A percentile compares a stretch with the other conserved stretches of the same genome.
Conservation (phyloP, 2,329 filamentous ascomycete species). For the Neofusicoccum kwambonambiense region DNA sequence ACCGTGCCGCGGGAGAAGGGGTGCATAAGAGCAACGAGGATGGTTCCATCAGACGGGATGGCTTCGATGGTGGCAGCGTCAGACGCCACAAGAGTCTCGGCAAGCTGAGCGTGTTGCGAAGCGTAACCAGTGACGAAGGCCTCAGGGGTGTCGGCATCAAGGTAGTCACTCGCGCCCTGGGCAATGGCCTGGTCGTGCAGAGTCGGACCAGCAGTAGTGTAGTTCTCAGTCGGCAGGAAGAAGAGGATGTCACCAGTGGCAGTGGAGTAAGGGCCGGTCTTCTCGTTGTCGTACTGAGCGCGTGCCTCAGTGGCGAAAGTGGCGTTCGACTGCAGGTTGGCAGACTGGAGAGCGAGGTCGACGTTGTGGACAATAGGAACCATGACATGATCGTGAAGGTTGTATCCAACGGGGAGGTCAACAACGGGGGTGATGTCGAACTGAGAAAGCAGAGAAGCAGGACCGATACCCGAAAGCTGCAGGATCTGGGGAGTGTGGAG, state of each 20-base stretch:
- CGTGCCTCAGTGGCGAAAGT: constrained; percentile 3
- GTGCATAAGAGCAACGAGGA: neutral
- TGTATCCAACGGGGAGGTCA: constrained; percentile 24
- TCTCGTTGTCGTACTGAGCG: constrained; percentile 5
- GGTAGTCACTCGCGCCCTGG: neutral
- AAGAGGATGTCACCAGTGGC: constrained; percentile 3
- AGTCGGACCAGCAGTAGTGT: neutral
- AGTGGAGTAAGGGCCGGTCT: neutral
- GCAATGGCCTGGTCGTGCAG: neutral
- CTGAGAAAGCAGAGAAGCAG: constrained; percentile 24
- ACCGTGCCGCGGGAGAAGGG: constrained; percentile 29
- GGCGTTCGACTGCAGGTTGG: constrained; percentile 5
- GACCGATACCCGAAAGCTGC: constrained; percentile 31
- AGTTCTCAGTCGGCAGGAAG: constrained; percentile 17
- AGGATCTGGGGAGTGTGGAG: constrained; percentile 30
- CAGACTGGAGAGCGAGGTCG: neutral
- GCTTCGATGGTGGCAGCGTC: constrained; percentile 2
- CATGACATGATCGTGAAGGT: constrained; percentile 19
- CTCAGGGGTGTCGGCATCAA: neutral
- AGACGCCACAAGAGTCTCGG: constrained; percentile 8
- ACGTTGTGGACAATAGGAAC: constrained; percentile 3
- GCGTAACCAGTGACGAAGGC: neutral
- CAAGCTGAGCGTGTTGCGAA: constrained; percentile 5
- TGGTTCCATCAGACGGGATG: neutral
- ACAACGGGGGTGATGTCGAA: constrained; percentile 24